phyloP scores from a whole-genome alignment of 2,329 filamentous ascomycete species.

The Penicillium carneum region DNA sequence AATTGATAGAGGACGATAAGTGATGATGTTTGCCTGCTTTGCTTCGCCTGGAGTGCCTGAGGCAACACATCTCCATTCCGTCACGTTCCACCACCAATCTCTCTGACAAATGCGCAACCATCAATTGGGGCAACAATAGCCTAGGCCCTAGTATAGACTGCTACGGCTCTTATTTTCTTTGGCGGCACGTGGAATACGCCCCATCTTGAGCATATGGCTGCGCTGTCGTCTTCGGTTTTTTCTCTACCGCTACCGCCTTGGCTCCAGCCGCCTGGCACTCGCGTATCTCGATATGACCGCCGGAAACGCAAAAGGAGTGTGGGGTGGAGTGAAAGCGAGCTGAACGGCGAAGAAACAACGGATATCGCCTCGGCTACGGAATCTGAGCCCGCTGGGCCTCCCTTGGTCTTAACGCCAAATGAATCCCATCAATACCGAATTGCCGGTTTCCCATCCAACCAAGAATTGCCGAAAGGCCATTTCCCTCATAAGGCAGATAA shows the following conservation, averaged over 20 bases:
- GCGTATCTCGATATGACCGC: constrained; percentile 47
- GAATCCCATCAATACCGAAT: constrained; percentile 55
- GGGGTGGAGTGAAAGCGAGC: constrained; percentile 38
- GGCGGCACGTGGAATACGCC: constrained; percentile 8
- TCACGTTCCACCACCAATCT: constrained; percentile 13
- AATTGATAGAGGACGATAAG: constrained; percentile 32
- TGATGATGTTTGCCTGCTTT: constrained; percentile 35
- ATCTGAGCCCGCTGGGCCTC: constrained; percentile 30
- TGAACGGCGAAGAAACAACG: constrained; percentile 38
- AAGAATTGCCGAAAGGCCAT: constrained; percentile 49
- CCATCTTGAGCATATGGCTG: constrained; percentile 34
- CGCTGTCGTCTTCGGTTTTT: constrained; percentile 46
- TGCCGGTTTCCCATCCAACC: constrained; percentile 50
- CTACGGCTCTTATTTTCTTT: neutral
- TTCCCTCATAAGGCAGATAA: constrained; percentile 51
- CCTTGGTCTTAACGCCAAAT: constrained; percentile 48
- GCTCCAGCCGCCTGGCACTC: constrained; percentile 47
- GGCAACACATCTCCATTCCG: constrained; percentile 18
- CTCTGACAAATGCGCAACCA: constrained; percentile 12
- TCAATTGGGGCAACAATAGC: neutral
- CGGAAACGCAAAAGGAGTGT: constrained; percentile 44
- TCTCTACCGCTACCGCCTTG: constrained; percentile 49
- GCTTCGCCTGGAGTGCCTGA: constrained; percentile 18
- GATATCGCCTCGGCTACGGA: constrained; percentile 40
- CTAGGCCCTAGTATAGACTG: neutral